Evolutionary conservation across 108 stramenopile genomes (phyloP), one percentile per base, ranked within the genome.

Genomic region (Skeletonema costatum): DNA sequence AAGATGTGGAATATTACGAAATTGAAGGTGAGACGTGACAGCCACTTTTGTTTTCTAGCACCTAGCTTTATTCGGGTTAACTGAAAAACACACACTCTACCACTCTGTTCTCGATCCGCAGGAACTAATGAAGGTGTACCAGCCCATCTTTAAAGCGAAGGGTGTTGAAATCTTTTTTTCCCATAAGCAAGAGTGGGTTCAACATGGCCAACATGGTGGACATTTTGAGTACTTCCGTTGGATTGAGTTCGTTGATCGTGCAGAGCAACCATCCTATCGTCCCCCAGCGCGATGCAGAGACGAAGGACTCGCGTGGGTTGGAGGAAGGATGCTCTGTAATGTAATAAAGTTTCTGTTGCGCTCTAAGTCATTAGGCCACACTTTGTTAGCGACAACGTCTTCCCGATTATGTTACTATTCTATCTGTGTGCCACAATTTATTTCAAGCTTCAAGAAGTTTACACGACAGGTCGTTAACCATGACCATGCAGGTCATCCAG

Each of bases 171-270:
- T 87, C 29, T 87, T 87, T 48, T 33, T 87, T 29, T 42, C 62
- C 39, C 81, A 75, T 70, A 87, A 85, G 60, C 46, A 85, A 21
- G 87, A 87, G 62, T 87, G 75, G 53, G 44, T 87, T 44, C 41
- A 50, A 32, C 81, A 85, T 36, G 87, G 87, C 13, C 73, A 87
- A 30, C 78, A 74, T 50, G 87, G 87, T 30, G 83, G 80, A 3
- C 87, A 87, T 64, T 66, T 44, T 7, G 87, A 87, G 64, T 39
- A 74, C 59, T 87, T 68, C 53, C 73, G 87, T 2, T 87, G 87
- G 87, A 71, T 87, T 44, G 87, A 87, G 51, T 87, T 81, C 68
- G 75, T 87, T 14, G 87, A 87, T 76, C 72, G 87, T 33, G 71
- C 73, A 17, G 41, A 62, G 32, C 87, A 87, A 62, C 87, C 87